A percentile compares a stretch with the other conserved stretches of the same genome.
Evolutionary conservation across 495 filamentous ascomycete genomes (phyloP).

Genomic region (Thermochaetoides thermophila): DNA sequence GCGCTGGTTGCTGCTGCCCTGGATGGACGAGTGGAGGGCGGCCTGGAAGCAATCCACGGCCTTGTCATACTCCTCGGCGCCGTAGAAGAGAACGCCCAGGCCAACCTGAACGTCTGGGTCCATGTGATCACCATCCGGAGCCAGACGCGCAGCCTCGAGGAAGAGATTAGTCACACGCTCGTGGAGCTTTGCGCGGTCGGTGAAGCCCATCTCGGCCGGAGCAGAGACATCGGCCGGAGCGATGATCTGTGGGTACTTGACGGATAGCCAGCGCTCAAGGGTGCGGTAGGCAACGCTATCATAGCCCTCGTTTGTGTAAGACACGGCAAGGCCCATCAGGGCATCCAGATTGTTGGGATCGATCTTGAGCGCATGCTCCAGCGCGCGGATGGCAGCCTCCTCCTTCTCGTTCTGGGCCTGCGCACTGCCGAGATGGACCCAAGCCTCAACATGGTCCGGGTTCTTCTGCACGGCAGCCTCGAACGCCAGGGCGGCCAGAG

Average conservation of each 20-base stretch:
- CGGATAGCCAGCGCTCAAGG: constrained; percentile 86
- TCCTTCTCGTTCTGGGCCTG: constrained; percentile 99
- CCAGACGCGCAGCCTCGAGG: constrained; percentile 81
- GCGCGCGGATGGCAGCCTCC: constrained; percentile 88
- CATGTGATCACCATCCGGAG: constrained; percentile 74
- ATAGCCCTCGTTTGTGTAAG: constrained; percentile 99
- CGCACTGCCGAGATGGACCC: constrained; percentile 76
- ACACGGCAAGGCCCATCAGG: constrained; percentile 88
- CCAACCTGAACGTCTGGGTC: constrained; percentile 98
- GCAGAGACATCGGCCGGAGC: constrained; percentile 49
- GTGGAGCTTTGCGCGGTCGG: constrained; percentile 79
- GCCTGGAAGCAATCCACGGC: constrained; percentile 96
- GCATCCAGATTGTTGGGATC: constrained; percentile 77
- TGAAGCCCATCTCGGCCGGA: constrained; percentile 70
- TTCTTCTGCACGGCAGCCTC: constrained; percentile 90
- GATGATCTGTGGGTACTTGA: constrained; percentile 78
- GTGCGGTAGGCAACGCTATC: constrained; percentile 93
- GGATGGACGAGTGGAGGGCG: constrained; percentile 68
- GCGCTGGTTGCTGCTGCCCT: constrained; percentile 56
- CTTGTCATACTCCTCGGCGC: constrained; percentile 92
- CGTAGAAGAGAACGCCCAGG: constrained; percentile 94
- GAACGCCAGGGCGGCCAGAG: constrained; percentile 88
- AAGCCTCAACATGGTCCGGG: constrained; percentile 74
- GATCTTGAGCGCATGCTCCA: constrained; percentile 80
- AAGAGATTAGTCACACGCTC: constrained; percentile 81